Conservation (phyloP, 2,329 filamentous ascomycete species). For the Lasiodiplodia hormozganensis region DNA sequence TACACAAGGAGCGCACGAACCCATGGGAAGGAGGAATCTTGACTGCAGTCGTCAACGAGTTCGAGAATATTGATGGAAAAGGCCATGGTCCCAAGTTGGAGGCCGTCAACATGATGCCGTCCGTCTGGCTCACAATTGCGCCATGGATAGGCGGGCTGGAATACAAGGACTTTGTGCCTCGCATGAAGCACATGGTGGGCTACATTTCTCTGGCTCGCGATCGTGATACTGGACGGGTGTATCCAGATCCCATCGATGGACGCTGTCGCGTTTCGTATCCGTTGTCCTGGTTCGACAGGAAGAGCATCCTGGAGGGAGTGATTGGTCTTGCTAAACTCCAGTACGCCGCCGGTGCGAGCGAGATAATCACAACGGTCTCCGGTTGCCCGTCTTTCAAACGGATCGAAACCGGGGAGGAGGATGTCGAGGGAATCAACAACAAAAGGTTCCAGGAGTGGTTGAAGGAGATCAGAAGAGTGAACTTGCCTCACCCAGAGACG, state of each 20-base stretch:
- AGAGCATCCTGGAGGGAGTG: constrained; percentile 73
- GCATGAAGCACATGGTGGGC: constrained; percentile 71
- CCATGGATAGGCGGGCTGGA: constrained; percentile 73
- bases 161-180: constrained; percentile 74
- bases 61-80: constrained; percentile 79
- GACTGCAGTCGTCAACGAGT: constrained; percentile 76
- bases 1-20: constrained; percentile 74
- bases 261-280: constrained; percentile 63
- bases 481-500: constrained; percentile 57
- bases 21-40: constrained; percentile 75
- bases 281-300: constrained; percentile 73
- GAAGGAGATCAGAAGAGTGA: constrained; percentile 56
- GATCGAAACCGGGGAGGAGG: constrained; percentile 30
- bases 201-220: constrained; percentile 81
- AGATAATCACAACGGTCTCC: constrained; percentile 73
- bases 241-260: constrained; percentile 71
- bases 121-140: constrained; percentile 66
- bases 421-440: constrained; percentile 61
- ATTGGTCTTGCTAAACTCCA: constrained; percentile 76
- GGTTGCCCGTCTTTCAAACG: constrained; percentile 67
- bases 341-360: constrained; percentile 78
- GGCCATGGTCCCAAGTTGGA: constrained; percentile 88
- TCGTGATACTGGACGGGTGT: constrained; percentile 76
- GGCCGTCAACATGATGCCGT: constrained; percentile 75
- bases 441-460: constrained; percentile 69